These are phyloP conservation scores for Closterium sp. DNA, from an alignment of 139 green algal species.

Conservation along the genomic window DNA sequence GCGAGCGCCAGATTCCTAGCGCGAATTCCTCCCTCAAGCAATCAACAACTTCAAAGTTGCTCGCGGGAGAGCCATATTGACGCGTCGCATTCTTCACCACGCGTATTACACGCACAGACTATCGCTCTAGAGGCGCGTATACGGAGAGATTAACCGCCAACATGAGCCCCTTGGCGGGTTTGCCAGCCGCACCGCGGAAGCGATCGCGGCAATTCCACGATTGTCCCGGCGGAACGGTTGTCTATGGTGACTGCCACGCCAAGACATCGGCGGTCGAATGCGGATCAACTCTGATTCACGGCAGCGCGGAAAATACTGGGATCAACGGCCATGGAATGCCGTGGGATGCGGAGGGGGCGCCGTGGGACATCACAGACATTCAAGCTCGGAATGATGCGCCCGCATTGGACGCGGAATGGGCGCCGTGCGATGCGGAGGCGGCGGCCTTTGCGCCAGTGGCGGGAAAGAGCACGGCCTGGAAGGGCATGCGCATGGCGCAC, in stretches of 20 bases:
- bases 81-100: too few species aligned
- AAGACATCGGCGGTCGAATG: background rate
- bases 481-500: background rate
- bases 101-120: too few species aligned
- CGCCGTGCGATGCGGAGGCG: background rate
- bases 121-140: too few species aligned
- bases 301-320: background rate
- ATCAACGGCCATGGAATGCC: background rate
- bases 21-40: too few species aligned
- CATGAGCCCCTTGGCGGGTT: too few species aligned
- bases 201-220: background rate
- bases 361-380: too few species aligned
- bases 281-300: background rate
- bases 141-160: too few species aligned
- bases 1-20: too few species aligned
- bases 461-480: background rate
- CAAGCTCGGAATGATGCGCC: too few species aligned
- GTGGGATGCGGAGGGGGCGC: background rate
- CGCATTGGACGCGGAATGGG: too few species aligned
- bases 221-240: background rate
- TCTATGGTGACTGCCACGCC: background rate
- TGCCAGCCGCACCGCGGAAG: background rate
- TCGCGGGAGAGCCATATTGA: too few species aligned
- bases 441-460: background rate
- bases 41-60: too few species aligned